These are phyloP conservation scores for Meyerozyma sp. DNA, from an alignment of 1,139 yeast genomes.

Conservation along the genomic window DNA sequence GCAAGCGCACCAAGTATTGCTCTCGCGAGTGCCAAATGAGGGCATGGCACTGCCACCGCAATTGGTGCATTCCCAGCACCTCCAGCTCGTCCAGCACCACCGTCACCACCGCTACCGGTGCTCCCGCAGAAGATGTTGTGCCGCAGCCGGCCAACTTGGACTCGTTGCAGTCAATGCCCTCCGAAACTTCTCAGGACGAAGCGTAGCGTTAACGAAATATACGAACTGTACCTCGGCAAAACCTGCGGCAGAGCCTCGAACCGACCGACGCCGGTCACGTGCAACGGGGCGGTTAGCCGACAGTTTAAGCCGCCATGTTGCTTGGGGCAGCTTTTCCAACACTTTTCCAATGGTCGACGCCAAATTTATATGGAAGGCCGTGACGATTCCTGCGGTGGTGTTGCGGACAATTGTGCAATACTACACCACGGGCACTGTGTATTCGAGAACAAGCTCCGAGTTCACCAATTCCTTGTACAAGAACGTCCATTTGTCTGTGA, in stretches of 20 bases:
- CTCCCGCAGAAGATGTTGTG: neutral
- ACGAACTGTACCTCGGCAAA: neutral
- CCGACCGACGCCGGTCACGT: neutral
- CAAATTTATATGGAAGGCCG: neutral
- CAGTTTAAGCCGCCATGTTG: too few species aligned
- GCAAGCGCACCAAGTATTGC: constrained; percentile 93
- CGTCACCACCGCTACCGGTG: constrained; percentile 6
- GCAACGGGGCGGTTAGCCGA: neutral
- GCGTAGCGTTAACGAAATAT: neutral
- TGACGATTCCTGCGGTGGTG: constrained; percentile 17
- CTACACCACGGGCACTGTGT: constrained; percentile 29
- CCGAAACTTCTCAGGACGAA: neutral
- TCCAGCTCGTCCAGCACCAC: constrained; percentile 15
- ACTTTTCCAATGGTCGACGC: neutral
- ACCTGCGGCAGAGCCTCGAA: too few species aligned
- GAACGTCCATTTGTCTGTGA: constrained; percentile 23
- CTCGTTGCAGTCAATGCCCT: neutral
- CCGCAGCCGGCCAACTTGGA: neutral
- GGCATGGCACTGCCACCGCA: constrained; percentile 91
- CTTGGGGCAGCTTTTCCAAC: too few species aligned
- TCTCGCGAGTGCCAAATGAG: constrained; percentile 85
- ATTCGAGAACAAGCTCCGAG: constrained; percentile 24
- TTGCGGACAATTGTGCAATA: constrained; percentile 18
- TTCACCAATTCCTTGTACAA: constrained; percentile 25
- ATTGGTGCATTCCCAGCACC: constrained; percentile 76